phyloP scores from a whole-genome alignment of 73 alveolate genomes.

The Paramecium octaurelia region DNA sequence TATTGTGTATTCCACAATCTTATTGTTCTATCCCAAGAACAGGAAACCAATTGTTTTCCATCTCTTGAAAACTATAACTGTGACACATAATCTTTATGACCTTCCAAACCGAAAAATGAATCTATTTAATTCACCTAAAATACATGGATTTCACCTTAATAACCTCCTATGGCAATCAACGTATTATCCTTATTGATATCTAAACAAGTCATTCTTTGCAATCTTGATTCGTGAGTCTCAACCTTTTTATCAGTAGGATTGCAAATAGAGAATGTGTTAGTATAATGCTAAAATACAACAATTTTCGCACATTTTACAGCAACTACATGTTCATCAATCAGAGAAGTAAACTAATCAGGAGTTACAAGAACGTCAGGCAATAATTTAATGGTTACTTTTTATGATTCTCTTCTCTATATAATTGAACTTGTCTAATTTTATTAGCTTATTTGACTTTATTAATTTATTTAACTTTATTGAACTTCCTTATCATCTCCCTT shows the following conservation, averaged over 20 bases:
- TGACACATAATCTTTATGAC: background rate
- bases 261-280: background rate
- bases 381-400: background rate
- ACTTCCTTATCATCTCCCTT: background rate
- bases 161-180: background rate
- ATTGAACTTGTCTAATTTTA: background rate
- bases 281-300: background rate
- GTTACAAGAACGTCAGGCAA: background rate
- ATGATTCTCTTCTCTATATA: background rate
- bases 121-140: background rate
- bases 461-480: background rate
- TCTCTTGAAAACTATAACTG: background rate
- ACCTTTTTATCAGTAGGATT: background rate
- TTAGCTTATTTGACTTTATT: no score
- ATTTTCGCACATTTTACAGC: background rate
- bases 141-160: background rate
- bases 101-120: background rate
- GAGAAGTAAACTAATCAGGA: background rate
- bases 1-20: background rate
- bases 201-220: background rate
- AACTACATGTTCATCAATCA: background rate
- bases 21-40: background rate
- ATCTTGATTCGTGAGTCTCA: background rate
- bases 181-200: background rate
- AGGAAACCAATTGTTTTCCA: background rate